Evolutionary conservation across 345 rosid species (phyloP), one percentile per base, ranked within the genome.

Genomic region (Angophora floribunda): DNA sequence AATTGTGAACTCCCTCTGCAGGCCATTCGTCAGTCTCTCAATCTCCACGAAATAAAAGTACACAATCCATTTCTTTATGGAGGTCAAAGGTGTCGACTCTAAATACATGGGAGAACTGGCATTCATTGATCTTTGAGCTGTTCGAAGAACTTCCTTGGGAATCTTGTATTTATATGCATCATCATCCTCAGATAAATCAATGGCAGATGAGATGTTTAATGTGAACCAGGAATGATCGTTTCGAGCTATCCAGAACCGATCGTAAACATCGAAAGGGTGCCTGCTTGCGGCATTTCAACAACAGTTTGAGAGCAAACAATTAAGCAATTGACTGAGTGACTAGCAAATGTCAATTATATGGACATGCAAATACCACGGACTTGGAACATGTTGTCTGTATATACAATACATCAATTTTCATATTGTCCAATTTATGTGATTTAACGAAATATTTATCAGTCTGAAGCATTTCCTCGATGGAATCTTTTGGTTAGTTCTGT

Each of bases 31-130:
- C 14, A 82, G 87, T 91, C 5, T 87, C 90, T 87, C 89, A 51
- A 30, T 85, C 92, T 89, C 97, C 4, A 52, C 50, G 30, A 52
- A 86, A 41, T 86, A 53, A 52, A 86, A 86, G 82, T 86, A 86
- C 9, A 63, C 49, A n/a, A 47, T 19, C 84, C 82, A 63, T 50
- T 86, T 86, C 7, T 47, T 17, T 19, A 4, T 17, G 57, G 57
- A 52, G 24, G 3, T 17, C 9, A 8, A 52, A 52, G 57, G 57
- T 52, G 8, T 19, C 57, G 4, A 52, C 22, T 52, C 2, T 7
- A 52, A 52, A 17, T 52, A 3, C 22, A 52, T 17, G 22, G 57
- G 9, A 7, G 24, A 52, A 52, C 22, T 52, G 4, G 57, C 57
- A 52, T 52, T 52, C 57, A 52, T 52, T 52, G 57, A 52, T 52